A percentile compares a stretch with the other conserved stretches of the same genome.
Evolutionary conservation across 108 stramenopile genomes (phyloP).

Genomic region (Fragilaria crotonensis): DNA sequence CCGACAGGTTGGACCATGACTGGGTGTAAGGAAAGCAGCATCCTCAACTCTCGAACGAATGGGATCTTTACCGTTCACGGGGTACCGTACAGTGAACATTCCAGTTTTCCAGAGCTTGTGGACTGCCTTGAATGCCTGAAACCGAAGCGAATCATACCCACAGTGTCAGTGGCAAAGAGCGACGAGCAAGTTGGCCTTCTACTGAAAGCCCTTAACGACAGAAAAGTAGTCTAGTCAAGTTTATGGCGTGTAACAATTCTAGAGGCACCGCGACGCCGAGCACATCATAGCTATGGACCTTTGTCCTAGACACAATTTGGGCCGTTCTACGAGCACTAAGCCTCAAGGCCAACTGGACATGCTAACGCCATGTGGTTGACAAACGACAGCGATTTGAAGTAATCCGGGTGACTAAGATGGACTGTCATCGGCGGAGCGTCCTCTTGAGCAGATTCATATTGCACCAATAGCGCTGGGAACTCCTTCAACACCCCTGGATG

Average conservation of each 20-base stretch:
- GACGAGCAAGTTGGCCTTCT: slow-evolving; percentile 62
- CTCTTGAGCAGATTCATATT: slow-evolving; percentile 7
- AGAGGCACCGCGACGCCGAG: no score
- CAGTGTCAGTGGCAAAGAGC: slow-evolving; percentile 66
- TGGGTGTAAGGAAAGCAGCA: slow-evolving; percentile 23
- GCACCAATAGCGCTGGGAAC: slow-evolving; percentile 38
- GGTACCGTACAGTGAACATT: slow-evolving; percentile 89
- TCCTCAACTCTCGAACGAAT: slow-evolving; percentile 38
- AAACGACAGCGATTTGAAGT: slow-evolving; percentile 11
- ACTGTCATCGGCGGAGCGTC: slow-evolving; percentile 6
- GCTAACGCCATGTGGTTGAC: slow-evolving; percentile 8
- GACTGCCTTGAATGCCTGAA: slow-evolving; percentile 69
- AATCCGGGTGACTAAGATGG: slow-evolving; percentile 2
- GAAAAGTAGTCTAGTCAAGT: no score
- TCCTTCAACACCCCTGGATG: slow-evolving; percentile 36
- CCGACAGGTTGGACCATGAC: slow-evolving; percentile 69
- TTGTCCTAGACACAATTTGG: no score
- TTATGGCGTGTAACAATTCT: neutral
- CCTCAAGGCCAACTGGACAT: slow-evolving; percentile 4
- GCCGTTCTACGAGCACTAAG: no score
- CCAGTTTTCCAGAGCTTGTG: slow-evolving; percentile 76
- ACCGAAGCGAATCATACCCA: slow-evolving; percentile 70
- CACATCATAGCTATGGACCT: no score
- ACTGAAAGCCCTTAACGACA: slow-evolving; percentile 14
- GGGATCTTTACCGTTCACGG: slow-evolving; percentile 60